phyloP scores from a whole-genome alignment of 169 alveolate species.

The Cryptosporidium ryanae region DNA sequence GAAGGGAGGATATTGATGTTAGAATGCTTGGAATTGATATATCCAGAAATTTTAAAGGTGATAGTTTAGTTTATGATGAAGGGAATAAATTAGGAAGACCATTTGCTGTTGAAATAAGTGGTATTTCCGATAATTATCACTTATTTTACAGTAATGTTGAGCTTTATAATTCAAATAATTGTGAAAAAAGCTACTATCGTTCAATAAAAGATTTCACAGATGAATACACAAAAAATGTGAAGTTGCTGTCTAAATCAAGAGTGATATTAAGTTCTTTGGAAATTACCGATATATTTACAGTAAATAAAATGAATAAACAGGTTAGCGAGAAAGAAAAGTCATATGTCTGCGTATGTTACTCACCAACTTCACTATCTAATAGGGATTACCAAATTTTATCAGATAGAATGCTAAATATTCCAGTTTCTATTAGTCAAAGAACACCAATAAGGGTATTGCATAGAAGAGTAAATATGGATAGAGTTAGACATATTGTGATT shows the following conservation, averaged over 20 bases:
- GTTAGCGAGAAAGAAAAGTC: slow-evolving; percentile 82
- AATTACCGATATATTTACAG: slow-evolving; percentile 76
- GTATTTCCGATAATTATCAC: slow-evolving; percentile 76
- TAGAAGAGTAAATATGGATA: slow-evolving; percentile 84
- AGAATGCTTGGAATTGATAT: slow-evolving; percentile 87
- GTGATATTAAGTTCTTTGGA: slow-evolving; percentile 77
- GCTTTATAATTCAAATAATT: neutral
- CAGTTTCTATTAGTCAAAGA: slow-evolving; percentile 79
- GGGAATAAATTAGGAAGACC: slow-evolving; percentile 83
- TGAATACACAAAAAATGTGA: slow-evolving; percentile 1
- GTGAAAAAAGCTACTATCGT: neutral
- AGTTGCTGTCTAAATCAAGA: slow-evolving; percentile 18
- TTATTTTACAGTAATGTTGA: slow-evolving; percentile 20
- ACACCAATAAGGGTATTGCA: slow-evolving; percentile 92
- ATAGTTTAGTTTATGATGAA: neutral
- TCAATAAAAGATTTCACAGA: slow-evolving; percentile 47
- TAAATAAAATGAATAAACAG: slow-evolving; percentile 81
- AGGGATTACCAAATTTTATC: slow-evolving; percentile 76
- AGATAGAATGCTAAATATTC: slow-evolving; percentile 63
- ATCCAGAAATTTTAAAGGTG: neutral
- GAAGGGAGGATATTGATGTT: slow-evolving; percentile 92
- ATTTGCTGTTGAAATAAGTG: slow-evolving; percentile 84
- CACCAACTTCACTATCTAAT: slow-evolving; percentile 67
- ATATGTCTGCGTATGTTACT: slow-evolving; percentile 83
- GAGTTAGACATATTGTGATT: slow-evolving; percentile 83